phyloP scores from a whole-genome alignment of 2,329 filamentous ascomycete genomes.

The Fusarium aywerte region DNA sequence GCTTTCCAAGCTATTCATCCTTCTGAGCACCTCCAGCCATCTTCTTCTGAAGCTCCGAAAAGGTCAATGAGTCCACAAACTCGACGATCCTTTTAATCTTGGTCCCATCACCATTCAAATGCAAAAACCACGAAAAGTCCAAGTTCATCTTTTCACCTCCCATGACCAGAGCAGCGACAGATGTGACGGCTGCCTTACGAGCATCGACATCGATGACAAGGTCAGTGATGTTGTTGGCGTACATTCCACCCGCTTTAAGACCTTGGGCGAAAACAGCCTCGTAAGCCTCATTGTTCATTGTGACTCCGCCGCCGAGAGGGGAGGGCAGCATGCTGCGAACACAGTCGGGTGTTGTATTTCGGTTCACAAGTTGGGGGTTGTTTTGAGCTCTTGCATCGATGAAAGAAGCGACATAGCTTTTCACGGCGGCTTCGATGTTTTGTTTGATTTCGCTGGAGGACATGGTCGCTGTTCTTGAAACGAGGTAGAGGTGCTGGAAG shows the following conservation, averaged over 20 bases:
- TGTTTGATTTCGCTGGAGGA: constrained; percentile 4
- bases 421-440: constrained; percentile 11
- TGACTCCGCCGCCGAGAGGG: background rate
- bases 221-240: constrained; percentile 1
- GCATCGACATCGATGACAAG: constrained; percentile 12
- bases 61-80: constrained; percentile 22
- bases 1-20: background rate
- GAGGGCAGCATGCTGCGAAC: constrained; percentile 20
- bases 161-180: constrained; percentile 3
- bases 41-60: background rate
- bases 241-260: constrained; percentile 5
- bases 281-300: constrained; percentile 22
- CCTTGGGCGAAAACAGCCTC: constrained; percentile 11
- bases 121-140: constrained; percentile 28
- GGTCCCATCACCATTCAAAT: constrained; percentile 15
- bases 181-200: constrained; percentile 13
- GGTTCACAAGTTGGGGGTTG: constrained; percentile 11
- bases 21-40: background rate
- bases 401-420: constrained; percentile 15
- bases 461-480: background rate
- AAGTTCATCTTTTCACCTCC: constrained; percentile 2
- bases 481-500: background rate
- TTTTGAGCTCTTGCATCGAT: constrained; percentile 13
- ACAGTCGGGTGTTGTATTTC: constrained; percentile 6
- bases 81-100: constrained; percentile 27